Percentiles rank a stretch among this genome's conserved stretches.
Evolutionary conservation across 2,329 filamentous ascomycete genomes (phyloP).

Genomic region (Aspergillus clavatus): DNA sequence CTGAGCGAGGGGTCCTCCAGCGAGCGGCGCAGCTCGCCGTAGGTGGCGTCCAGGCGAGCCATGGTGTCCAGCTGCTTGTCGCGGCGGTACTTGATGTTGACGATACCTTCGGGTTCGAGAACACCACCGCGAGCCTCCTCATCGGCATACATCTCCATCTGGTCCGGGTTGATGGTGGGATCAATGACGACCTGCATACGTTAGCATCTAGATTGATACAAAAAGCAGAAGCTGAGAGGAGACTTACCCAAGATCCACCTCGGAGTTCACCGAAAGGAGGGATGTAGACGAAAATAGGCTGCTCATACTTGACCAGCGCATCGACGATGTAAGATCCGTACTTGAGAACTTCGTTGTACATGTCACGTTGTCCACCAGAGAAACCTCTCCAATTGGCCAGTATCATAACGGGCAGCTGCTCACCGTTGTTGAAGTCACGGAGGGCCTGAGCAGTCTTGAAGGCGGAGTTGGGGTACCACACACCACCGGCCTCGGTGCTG

Average conservation of each 20-base stretch:
- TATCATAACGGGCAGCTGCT: slow-evolving; percentile 98
- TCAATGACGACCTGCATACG: slow-evolving; percentile 74
- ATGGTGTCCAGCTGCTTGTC: slow-evolving; percentile 97
- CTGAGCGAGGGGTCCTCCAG: slow-evolving; percentile 63
- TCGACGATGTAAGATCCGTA: slow-evolving; percentile 99
- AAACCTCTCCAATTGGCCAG: slow-evolving; percentile 99
- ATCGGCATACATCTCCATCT: slow-evolving; percentile 99
- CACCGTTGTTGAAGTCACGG: slow-evolving; percentile 97
- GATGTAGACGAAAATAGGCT: slow-evolving; percentile 98
- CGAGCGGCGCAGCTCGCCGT: slow-evolving; percentile 77
- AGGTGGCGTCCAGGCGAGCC: slow-evolving; percentile 82
- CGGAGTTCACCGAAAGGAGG: slow-evolving; percentile 93
- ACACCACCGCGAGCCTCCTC: slow-evolving; percentile 93
- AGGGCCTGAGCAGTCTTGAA: slow-evolving; percentile 99
- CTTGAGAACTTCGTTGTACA: slow-evolving; percentile 99
- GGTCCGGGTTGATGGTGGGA: slow-evolving; percentile 91
- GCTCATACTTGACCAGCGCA: slow-evolving; percentile 95
- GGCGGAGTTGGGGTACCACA: slow-evolving; percentile 99
- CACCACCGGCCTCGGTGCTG: slow-evolving; percentile 89
- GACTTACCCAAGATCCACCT: slow-evolving; percentile 85
- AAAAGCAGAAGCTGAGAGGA: slow-evolving; percentile 3
- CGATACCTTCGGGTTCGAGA: slow-evolving; percentile 94
- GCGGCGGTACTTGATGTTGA: slow-evolving; percentile 97
- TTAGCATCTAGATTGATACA: not conserved
- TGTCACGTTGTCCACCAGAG: slow-evolving; percentile 98